Percentiles rank a stretch among this genome's conserved stretches.
Conservation (phyloP, 768 basidiomycete species). For the Mycena indigotica region DNA sequence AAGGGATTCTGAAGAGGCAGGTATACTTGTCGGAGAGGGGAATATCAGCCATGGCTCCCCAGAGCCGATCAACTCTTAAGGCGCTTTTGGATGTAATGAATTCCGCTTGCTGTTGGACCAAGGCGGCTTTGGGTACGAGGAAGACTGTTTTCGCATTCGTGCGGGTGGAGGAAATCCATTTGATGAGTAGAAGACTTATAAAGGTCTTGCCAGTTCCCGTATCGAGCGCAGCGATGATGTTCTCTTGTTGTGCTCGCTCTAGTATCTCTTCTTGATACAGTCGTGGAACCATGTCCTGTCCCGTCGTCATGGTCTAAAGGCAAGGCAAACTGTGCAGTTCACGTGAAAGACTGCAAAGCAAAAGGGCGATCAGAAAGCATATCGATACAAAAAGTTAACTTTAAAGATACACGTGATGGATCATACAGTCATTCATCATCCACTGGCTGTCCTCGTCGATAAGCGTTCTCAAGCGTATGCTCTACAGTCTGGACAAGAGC, state of each 20-base stretch:
- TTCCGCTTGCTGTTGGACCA: constrained; percentile 80
- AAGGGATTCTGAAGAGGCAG: not conserved
- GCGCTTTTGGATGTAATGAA: constrained; percentile 68
- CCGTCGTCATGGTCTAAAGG: not conserved
- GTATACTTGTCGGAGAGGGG: constrained; percentile 57
- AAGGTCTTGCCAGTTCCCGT: constrained; percentile 83
- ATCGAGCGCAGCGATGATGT: constrained; percentile 73
- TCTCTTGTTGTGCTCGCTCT: constrained; percentile 59
- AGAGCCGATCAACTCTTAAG: constrained; percentile 66
- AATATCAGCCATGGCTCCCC: constrained; percentile 72
- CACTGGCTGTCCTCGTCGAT: constrained; percentile 31
- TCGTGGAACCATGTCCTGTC: constrained; percentile 39
- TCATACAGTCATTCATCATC: constrained; percentile 11
- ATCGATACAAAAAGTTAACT: constrained; percentile 13
- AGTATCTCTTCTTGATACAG: constrained; percentile 77
- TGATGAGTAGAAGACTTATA: constrained; percentile 73
- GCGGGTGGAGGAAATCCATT: constrained; percentile 65
- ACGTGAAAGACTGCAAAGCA: not conserved
- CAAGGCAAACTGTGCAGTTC: not conserved
- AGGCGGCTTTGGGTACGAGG: constrained; percentile 81
- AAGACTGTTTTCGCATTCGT: constrained; percentile 69
- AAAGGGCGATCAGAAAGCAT: not conserved
- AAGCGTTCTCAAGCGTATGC: constrained; percentile 48
- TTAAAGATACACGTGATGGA: constrained; percentile 25
- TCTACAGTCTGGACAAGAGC: constrained; percentile 86